A percentile compares a stretch with the other conserved stretches of the same genome.
Evolutionary conservation across 2,329 filamentous ascomycete species (phyloP).

Genomic region (Chaetothyriales sp.): DNA sequence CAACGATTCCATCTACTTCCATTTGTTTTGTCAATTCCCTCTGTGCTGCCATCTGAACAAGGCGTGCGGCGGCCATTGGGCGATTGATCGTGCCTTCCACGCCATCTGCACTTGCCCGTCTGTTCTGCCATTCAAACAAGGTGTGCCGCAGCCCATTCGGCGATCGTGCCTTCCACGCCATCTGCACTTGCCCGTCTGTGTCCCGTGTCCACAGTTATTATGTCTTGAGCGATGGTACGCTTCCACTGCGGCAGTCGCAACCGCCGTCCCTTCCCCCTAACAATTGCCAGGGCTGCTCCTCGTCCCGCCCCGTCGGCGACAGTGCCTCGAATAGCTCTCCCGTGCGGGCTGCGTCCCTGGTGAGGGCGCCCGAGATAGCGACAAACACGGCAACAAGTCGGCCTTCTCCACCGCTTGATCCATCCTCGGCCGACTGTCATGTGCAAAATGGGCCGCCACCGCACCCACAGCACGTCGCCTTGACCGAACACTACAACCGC

Average conservation of each 20-base stretch:
- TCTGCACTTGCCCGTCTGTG: background rate
- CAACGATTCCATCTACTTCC: background rate
- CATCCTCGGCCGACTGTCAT: conserved; percentile 6
- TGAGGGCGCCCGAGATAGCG: conserved; percentile 12
- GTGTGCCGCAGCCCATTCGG: background rate
- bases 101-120: background rate
- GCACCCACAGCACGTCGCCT: conserved; percentile 18
- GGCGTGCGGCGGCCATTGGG: background rate
- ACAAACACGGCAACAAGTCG: conserved; percentile 11
- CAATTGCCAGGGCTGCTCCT: conserved; percentile 14
- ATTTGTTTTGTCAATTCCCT: background rate
- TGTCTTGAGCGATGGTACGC: background rate
- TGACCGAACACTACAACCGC: conserved; percentile 53
- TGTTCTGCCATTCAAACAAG: background rate
- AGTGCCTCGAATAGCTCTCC: background rate
- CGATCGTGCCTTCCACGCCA: background rate
- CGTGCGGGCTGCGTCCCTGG: conserved; percentile 4
- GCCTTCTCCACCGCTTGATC: conserved; percentile 10
- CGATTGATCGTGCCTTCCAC: background rate
- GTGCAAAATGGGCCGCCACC: conserved; percentile 1
- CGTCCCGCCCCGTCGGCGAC: conserved; percentile 10
- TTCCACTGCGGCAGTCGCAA: background rate
- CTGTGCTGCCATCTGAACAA: background rate
- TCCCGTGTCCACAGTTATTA: background rate
- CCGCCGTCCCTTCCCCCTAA: background rate